These are phyloP conservation scores for Elaeis oleifera DNA, from an alignment of 202 grass and related monocot species.

Conservation along the genomic window DNA sequence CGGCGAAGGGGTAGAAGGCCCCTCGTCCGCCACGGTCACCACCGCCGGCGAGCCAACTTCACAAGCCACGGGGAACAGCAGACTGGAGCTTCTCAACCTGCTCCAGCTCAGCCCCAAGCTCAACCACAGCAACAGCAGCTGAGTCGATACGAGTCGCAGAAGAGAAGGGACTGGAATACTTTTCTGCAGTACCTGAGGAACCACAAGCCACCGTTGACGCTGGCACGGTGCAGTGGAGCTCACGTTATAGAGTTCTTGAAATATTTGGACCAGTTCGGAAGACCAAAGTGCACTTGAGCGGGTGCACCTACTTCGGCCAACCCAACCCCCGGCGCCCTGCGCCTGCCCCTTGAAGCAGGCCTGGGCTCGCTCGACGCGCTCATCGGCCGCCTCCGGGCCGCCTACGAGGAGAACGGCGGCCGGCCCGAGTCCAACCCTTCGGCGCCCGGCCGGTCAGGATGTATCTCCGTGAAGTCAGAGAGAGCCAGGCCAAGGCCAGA, in stretches of 20 bases:
- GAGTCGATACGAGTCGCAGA: conserved; percentile 96
- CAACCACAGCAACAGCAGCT: conserved; percentile 41
- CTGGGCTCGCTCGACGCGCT: conserved; percentile 96
- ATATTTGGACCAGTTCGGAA: conserved; percentile 98
- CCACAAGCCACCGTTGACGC: conserved; percentile 79
- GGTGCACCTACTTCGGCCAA: conserved; percentile 75
- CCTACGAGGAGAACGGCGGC: conserved; percentile 86
- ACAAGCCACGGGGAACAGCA: neutral
- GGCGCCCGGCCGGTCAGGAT: conserved; percentile 59
- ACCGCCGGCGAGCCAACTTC: neutral
- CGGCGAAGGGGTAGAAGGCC: conserved; percentile 8
- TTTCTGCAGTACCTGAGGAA: conserved; percentile 86
- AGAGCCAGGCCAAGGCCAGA: conserved; percentile 76
- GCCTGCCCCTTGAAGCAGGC: conserved; percentile 79
- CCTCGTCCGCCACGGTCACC: neutral
- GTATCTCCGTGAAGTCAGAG: conserved; percentile 77
- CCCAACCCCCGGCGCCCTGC: conserved; percentile 68
- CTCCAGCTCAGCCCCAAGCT: neutral
- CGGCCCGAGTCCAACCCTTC: conserved; percentile 72
- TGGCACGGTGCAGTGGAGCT: conserved; percentile 72
- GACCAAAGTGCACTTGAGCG: conserved; percentile 81
- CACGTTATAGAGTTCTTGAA: conserved; percentile 98
- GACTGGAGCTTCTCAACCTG: neutral
- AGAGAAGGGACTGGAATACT: conserved; percentile 96
- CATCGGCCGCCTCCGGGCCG: conserved; percentile 92